Evolutionary conservation across 2,329 filamentous ascomycete species (phyloP), one percentile per base, ranked within the genome.

Genomic region (Corynespora cassiicola): DNA sequence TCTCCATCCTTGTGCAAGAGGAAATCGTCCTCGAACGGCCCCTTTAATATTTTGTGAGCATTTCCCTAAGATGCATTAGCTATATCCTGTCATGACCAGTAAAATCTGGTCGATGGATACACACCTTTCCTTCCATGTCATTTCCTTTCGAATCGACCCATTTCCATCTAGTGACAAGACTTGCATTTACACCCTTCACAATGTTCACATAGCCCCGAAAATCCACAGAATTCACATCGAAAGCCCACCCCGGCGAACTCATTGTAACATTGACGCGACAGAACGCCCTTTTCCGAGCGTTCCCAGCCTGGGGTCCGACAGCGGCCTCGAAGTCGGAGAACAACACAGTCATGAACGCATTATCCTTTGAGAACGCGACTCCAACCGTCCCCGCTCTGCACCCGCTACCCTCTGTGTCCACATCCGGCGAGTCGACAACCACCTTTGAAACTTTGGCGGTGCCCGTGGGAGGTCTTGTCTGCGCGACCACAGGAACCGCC

Each of bases 91-190:
- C 10, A 36, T 26, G 3, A 20, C 9, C 12, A 17, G 4, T 8
- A 17, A 2, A 21, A 25, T 18, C 8, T 21, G 12, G 12, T 10
- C 2, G 5, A n/a, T 15, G 26, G 9, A 5, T 2, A 14, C 48
- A 14, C 41, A 61, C 58, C 47, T 61, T 62, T 19, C 56, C 55
- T 20, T 52, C 47, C 31, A 59, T 25, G 42, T 61, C 58, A 2
- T 35, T 21, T 1, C 52, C 54, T 23, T 37, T 52, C 5, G 16
- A 45, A 42, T 59, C 52, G 16, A 58, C 49, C 55, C 56, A 62
- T 31, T 62, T 61, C 58, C 58, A 62, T 12, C 56, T 27, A 35
- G 50, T 58, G 8, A 59, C 55, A 16, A 62, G 37, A 31, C 55
- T 61, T 8, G 42, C 51, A 28, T 57, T 36, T n/a, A 54, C 47